Conservation (phyloP, 1,284 basidiomycete species). For the Anthracocystis panici-leucophaei region DNA sequence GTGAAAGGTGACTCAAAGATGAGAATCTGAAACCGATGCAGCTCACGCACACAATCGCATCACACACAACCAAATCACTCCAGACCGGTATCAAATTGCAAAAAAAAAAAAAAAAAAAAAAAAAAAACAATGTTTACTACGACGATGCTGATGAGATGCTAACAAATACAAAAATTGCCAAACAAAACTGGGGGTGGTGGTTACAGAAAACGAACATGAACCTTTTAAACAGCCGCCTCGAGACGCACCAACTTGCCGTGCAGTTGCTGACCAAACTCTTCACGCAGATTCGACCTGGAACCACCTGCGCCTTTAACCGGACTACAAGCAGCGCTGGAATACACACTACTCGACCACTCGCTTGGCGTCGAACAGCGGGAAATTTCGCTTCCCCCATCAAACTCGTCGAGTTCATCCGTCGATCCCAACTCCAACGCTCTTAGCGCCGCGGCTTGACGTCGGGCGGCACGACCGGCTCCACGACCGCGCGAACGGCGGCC, state of each 20-base stretch:
- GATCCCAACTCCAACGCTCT: conserved; percentile 24
- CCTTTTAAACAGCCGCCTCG: not conserved
- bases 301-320: conserved; percentile 11
- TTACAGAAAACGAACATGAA: conserved; percentile 10
- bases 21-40: no score
- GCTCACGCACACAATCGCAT: no score
- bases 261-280: conserved; percentile 13
- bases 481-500: conserved; percentile 55
- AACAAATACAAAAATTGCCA: not conserved
- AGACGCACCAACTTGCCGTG: conserved; percentile 6
- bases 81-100: no score
- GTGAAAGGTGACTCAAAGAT: no score
- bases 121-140: no score
- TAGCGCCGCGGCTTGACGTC: conserved; percentile 54
- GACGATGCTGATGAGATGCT: not conserved
- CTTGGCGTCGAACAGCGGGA: conserved; percentile 34
- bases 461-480: conserved; percentile 57
- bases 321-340: conserved; percentile 16
- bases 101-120: no score
- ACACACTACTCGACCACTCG: conserved; percentile 5
- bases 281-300: conserved; percentile 3
- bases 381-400: conserved; percentile 15
- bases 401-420: conserved; percentile 31
- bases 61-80: no score
- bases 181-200: not conserved